Evolutionary conservation across 2,329 filamentous ascomycete genomes (phyloP).

Genomic region (Trichoderma arundinaceum): DNA sequence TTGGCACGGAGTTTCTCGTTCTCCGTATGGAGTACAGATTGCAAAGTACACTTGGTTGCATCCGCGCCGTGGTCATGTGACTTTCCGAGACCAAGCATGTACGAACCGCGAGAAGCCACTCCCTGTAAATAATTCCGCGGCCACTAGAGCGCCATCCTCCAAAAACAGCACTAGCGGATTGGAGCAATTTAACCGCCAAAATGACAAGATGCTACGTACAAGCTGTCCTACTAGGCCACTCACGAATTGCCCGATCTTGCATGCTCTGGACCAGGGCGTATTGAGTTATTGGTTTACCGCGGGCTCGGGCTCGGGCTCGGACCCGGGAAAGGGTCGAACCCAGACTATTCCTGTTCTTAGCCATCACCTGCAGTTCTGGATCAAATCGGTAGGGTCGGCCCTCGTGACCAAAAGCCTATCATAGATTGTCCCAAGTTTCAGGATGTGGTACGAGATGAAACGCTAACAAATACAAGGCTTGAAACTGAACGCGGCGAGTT

Average conservation of each 20-base stretch:
- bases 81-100: not conserved
- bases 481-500: not conserved
- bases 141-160: not conserved
- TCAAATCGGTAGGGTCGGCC: not conserved
- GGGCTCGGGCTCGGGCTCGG: not conserved
- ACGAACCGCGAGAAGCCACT: not conserved
- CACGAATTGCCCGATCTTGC: not conserved
- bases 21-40: not conserved
- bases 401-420: slow-evolving; percentile 3
- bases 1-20: not conserved
- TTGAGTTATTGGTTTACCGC: not conserved
- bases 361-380: slow-evolving; percentile 16
- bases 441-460: not conserved
- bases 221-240: not conserved
- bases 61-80: not conserved
- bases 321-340: not conserved
- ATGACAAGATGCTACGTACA: not conserved
- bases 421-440: not conserved
- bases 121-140: slow-evolving; percentile 4
- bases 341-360: not conserved
- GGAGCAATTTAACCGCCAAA: not conserved
- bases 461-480: not conserved
- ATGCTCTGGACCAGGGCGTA: not conserved
- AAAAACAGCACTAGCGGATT: slow-evolving; percentile 3
- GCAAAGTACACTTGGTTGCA: not conserved